Evolutionary conservation across 768 basidiomycete species (phyloP), one percentile per base, ranked within the genome.

Genomic region (Podaxis sp.): DNA sequence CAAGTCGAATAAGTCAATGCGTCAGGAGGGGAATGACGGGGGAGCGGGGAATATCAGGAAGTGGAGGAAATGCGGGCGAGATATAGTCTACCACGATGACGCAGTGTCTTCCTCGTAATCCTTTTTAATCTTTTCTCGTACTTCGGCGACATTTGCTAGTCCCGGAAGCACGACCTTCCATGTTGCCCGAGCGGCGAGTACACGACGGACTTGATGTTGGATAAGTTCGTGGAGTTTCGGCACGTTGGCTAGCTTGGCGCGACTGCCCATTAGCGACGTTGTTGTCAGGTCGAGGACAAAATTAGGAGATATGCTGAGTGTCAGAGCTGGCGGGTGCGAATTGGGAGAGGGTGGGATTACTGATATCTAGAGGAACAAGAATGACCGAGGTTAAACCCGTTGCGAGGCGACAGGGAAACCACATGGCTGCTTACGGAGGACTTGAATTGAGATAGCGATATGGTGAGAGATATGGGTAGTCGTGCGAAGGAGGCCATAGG

Each of bases 171-270:
- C 78, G 33, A 94, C 71, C 64, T 83, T 86, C 87, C 89, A 91
- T 11, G 83, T 84, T 25, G 84, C 86, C 62, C 80, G 76, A 25
- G 82, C 70, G 53, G 84, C 82, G 56, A 91, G 77, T 19, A 85
- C 79, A 52, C 83, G 82, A 43, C 91, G 82, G 0, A 97, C 84
- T 73, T 96, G 91, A 66, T 89, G 85, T 65, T 92, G 84, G 55
- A 99, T 93, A 55, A 99, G 81, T 72, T 99, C 96, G 67, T 98
- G 96, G 15, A 98, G 79, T 74, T 99, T 99, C 25, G 97, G 96
- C 1, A 99, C 92, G 70, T 99, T 95, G 63, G 94, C 94, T 1
- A 99, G 82, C 75, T 98, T 97, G n/a, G 97, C 96, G 50, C 96
- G 87, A 66, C 93, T 95, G 19, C 97, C 97, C 79, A 98, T 88